Base-by-base conservation (phyloP, 2,329 filamentous ascomycete genomes). In the Chaetothyriales sp. region DNA sequence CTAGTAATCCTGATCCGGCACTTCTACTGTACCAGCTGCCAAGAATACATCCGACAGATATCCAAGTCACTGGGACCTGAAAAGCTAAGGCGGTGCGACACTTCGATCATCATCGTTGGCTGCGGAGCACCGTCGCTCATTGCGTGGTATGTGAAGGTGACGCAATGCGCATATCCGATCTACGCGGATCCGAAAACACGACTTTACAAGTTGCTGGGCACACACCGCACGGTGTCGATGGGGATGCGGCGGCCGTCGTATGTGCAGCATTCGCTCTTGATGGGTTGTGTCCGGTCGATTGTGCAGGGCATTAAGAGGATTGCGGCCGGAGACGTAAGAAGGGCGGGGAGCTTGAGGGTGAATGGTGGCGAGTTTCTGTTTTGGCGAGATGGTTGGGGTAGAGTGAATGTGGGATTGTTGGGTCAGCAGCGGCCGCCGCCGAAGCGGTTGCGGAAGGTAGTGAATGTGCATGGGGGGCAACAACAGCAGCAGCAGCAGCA, bases 11-110 rank as follows among this genome's bases (percentile, higher is more conserved):
- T 89, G 63, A 75, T 89, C 52, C 77, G 85, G 45, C 85, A 89
- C 68, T 89, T 89, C 67, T 88, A 86, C 73, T 89, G 85, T 64
- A 83, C 83, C 82, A 85, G 82, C 65, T 89, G 85, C 68, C 85
- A 88, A 66, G 82, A 86, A 64, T 89, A 85, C 65, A 70, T 89
- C 20, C 77, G 77, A 53, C 71, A 75, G 3, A 72, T 89, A 18
- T 77, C 79, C 29, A 70, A 75, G 18, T 73, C 76, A 47, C 73
- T 88, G 48, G 77, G 72, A 5, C 73, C 73, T 2, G 46, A 46
- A 67, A 13, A 61, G 64, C 55, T 82, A 70, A 60, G 74, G 69
- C 55, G 66, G 57, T 13, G 33, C 33, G 51, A 72, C 58, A 85
- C 82, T 29, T 80, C 78, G 58, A 76, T 90, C 59, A 75, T 77